Evolutionary conservation across 2,329 filamentous ascomycete species (phyloP).

Genomic region (Aureobasidium sp.): DNA sequence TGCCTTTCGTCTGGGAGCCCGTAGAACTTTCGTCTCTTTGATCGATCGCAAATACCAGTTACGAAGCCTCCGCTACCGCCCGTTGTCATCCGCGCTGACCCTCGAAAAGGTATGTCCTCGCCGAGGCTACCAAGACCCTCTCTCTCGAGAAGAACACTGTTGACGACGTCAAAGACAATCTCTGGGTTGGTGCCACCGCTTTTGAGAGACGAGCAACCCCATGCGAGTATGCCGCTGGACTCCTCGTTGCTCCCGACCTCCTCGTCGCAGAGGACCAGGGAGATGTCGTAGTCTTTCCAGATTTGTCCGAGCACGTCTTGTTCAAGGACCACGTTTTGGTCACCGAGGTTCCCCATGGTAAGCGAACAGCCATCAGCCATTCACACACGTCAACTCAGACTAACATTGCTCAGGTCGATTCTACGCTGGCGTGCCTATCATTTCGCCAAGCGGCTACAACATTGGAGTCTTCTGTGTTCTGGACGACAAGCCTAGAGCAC

Average conservation of each 20-base stretch:
- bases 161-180: conserved; percentile 18
- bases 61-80: conserved; percentile 35
- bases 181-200: conserved; percentile 24
- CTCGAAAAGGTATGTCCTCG: conserved; percentile 36
- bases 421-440: conserved; percentile 27
- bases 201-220: conserved; percentile 20
- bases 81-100: neutral
- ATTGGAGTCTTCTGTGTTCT: conserved; percentile 25
- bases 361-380: neutral
- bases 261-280: conserved; percentile 15
- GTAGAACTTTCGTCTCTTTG: conserved; percentile 44
- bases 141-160: conserved; percentile 27
- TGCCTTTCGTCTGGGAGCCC: conserved; percentile 38
- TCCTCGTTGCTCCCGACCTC: conserved; percentile 5
- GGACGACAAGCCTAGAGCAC: conserved; percentile 22
- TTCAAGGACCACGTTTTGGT: conserved; percentile 25
- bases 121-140: conserved; percentile 42
- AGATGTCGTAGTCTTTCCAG: conserved; percentile 15
- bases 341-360: conserved; percentile 13
- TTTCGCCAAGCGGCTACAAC: conserved; percentile 22
- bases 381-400: neutral
- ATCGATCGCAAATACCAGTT: conserved; percentile 43
- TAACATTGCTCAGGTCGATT: conserved; percentile 18
- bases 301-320: conserved; percentile 23
- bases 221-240: conserved; percentile 22